These are phyloP conservation scores for Acorus gramineus DNA, from an alignment of 106 monocot genomes.

Conservation along the genomic window DNA sequence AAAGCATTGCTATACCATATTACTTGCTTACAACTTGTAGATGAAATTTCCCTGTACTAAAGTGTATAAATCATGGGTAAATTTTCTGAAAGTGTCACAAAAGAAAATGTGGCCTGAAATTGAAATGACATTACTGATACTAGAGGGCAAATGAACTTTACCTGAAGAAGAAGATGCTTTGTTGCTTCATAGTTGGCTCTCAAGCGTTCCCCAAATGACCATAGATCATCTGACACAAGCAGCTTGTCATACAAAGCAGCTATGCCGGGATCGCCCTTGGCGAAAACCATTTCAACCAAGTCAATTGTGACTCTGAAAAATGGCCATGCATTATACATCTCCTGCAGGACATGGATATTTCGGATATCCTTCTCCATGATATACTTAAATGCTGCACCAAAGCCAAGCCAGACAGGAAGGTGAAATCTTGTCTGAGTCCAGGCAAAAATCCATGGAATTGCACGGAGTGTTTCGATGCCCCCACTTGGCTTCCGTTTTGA, in stretches of 20 bases:
- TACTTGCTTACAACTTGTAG: too few species aligned
- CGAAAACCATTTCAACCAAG: slow-evolving; percentile 98
- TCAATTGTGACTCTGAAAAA: slow-evolving; percentile 97
- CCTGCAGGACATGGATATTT: slow-evolving; percentile 57
- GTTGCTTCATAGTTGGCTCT: slow-evolving; percentile 74
- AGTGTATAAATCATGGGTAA: too few species aligned
- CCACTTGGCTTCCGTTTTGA: slow-evolving; percentile 94
- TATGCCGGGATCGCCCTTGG: slow-evolving; percentile 90
- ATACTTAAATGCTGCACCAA: slow-evolving; percentile 77
- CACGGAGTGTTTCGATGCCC: slow-evolving; percentile 92
- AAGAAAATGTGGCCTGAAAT: background rate
- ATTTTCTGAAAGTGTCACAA: too few species aligned
- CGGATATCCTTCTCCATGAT: slow-evolving; percentile 56
- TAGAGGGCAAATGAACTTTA: slow-evolving; percentile 8
- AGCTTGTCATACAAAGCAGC: slow-evolving; percentile 91
- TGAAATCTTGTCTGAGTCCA: slow-evolving; percentile 99
- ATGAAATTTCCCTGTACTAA: too few species aligned
- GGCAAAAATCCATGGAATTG: slow-evolving; percentile 99
- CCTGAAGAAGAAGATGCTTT: slow-evolving; percentile 89
- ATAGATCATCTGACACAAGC: slow-evolving; percentile 74
- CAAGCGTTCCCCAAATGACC: slow-evolving; percentile 65
- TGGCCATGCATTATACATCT: slow-evolving; percentile 98
- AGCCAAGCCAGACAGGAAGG: slow-evolving; percentile 98
- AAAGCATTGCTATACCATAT: too few species aligned
- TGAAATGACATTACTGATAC: too few species aligned